Base-by-base conservation (phyloP, 163 green algal species). In the Volvox carteri region DNA sequence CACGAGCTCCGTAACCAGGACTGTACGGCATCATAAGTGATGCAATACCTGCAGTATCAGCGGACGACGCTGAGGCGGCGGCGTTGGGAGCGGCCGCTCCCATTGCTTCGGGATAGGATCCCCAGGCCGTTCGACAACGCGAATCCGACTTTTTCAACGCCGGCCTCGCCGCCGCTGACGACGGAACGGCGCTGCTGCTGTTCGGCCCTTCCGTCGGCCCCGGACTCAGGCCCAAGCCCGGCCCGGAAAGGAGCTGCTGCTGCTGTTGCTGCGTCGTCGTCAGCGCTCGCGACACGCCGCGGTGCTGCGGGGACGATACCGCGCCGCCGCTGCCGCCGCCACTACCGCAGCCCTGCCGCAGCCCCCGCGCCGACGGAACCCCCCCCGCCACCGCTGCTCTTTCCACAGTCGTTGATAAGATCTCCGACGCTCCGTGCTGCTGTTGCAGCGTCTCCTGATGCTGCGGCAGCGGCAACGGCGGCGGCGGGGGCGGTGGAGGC, bases 111-210 rank as follows among this genome's bases (percentile, higher is more conserved):
- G n/a, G 21, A 25, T 44, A 52, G 18, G 8, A 35, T n/a, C 9
- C 75, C 78, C 78, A 86, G 9, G 78, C 78, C 56, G 75, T 48
- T 9, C 78, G 78, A 8, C 25, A 28, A 0, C 78, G 78, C 39
- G 78, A 86, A 56, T 86, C 78, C 1, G 75, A 65, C 5, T 44
- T 46, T 18, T n/a, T 19, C 16, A 30, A 5, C 5, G 62, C 18
- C 30, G 7, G 14, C 58, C 58, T n/a, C 19, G 58, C 19, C 23
- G 58, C 11, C n/a, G 58, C 58, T 72, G 58, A 12, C 7, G 58
- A n/a, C 18, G 50, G 50, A 16, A 16, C 12, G 50, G 50, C 16
- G 50, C 50, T 60, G 14, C 14, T 60, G 50, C 16, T 60, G 50
- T 60, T 12, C 58, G n/a, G 23, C 58, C 14, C 58, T 19, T 68